Base-by-base conservation (phyloP, 2,329 filamentous ascomycete species). In the Trichocomaceae sp. region DNA sequence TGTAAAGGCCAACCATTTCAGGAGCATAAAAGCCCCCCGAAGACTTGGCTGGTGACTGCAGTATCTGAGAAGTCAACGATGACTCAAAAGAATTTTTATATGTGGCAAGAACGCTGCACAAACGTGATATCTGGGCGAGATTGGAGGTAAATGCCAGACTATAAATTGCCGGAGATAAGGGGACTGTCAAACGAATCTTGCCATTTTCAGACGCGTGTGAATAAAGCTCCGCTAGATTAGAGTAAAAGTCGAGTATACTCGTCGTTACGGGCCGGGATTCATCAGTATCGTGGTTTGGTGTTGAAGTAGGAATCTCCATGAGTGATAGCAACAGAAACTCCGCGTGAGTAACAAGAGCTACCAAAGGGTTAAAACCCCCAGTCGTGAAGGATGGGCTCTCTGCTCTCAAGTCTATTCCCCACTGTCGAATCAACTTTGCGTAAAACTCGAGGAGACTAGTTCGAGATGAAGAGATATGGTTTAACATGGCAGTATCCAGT, bases 31-130 rank as follows among this genome's bases (percentile, higher is more conserved):
- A 60, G n/a, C 60, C 69, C 59, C 64, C 62, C 47, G 60, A 55
- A 39, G 50, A 66, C 20, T 49, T 55, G 47, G 60, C 69, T 61
- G 61, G 68, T 61, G 62, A 64, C 58, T 65, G 74, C 52, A 64
- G 62, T 9, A 57, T 63, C 54, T 59, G 64, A 10, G 68, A 77
- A 66, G 53, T 72, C 20, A 73, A 82, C 55, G 84, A 83, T 23
- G 74, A 70, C 65, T 92, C 87, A 63, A 92, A 89, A 0, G 85
- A 82, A 22, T 77, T 77, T 68, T 93, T 93, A 74, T 90, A 92
- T 44, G 72, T 74, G 2, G 86, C 83, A 26, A 95, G 77, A 23
- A 90, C 77, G 48, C 78, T 78, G 65, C 84, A 89, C 33, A 90
- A 79, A 5, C 85, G 83, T 6, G 88, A 87, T 3, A 87, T 74